Evolutionary conservation across 768 basidiomycete species (phyloP).

Genomic region (Postia placenta): DNA sequence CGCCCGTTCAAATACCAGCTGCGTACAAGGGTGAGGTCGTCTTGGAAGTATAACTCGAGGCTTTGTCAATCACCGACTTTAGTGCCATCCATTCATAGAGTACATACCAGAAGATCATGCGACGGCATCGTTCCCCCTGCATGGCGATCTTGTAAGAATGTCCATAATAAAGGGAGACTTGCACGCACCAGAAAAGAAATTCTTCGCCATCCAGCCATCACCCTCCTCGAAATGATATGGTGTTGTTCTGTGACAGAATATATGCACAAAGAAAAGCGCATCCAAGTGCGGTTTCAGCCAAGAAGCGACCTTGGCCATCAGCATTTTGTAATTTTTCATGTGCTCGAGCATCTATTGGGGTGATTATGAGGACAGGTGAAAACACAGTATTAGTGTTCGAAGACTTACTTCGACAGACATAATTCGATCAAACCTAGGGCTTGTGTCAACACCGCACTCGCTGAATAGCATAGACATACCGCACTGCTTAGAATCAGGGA

Average conservation of each 20-base stretch:
- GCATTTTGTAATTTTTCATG: constrained; percentile 66
- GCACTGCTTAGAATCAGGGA: constrained; percentile 20
- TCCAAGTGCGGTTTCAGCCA: constrained; percentile 52
- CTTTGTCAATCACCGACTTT: no score
- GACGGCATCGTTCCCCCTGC: constrained; percentile 70
- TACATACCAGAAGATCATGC: constrained; percentile 48
- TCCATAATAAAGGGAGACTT: not conserved
- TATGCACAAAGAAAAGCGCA: constrained; percentile 60
- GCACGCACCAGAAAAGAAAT: constrained; percentile 54
- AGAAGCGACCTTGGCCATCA: constrained; percentile 54
- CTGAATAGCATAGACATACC: not conserved
- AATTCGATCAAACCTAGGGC: constrained; percentile 60
- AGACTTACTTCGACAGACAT: constrained; percentile 55
- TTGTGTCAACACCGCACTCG: not conserved
- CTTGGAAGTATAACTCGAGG: constrained; percentile 63
- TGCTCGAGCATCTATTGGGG: constrained; percentile 64
- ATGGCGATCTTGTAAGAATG: not conserved
- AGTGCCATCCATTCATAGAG: not conserved
- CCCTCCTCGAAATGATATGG: constrained; percentile 67
- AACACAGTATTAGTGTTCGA: no score
- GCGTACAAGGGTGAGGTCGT: constrained; percentile 48
- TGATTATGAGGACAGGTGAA: no score
- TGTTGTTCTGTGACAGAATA: constrained; percentile 58
- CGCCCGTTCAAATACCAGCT: constrained; percentile 61
- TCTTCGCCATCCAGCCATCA: constrained; percentile 73